Evolutionary conservation across 257 asterid genomes (phyloP).

Genomic region (Prunella vulgaris): DNA sequence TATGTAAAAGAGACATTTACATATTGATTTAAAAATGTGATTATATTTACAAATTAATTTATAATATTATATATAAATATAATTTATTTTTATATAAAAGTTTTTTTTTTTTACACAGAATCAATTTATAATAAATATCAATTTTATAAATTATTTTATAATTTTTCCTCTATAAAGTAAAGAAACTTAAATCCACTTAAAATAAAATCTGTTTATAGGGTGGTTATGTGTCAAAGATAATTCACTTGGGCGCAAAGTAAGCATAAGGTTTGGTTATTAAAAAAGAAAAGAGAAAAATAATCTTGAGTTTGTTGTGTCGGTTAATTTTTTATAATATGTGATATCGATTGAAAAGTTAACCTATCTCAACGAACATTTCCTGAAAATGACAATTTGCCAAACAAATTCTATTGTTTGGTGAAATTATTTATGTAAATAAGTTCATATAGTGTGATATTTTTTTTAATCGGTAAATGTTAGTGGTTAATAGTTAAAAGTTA

Average conservation of each 20-base stretch:
- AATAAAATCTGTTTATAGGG: background rate
- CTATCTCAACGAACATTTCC: constrained; percentile 33
- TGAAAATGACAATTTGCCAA: constrained; percentile 44
- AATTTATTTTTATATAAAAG: too few relatives aligned
- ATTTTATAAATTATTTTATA: too few relatives aligned
- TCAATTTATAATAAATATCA: too few relatives aligned
- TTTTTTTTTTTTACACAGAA: too few relatives aligned
- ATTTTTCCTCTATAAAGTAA: too few relatives aligned
- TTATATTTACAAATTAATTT: too few relatives aligned
- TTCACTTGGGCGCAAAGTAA: constrained; percentile 35
- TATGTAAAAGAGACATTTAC: too few relatives aligned
- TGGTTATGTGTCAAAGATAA: background rate
- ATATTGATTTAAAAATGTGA: too few relatives aligned
- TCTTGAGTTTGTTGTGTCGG: constrained; percentile 24
- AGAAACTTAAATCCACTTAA: too few relatives aligned
- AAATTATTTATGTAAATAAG: background rate
- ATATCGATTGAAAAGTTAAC: constrained; percentile 24
- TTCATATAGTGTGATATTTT: background rate
- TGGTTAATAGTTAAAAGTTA: too few relatives aligned
- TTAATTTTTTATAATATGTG: constrained; percentile 11
- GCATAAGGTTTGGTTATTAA: constrained; percentile 17
- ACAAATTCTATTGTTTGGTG: constrained; percentile 3
- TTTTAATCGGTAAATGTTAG: too few relatives aligned
- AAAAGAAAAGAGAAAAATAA: background rate
- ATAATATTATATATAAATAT: too few relatives aligned